Evolutionary conservation across 1,284 basidiomycete genomes (phyloP).

Genomic region (Fomitopsis palustris): DNA sequence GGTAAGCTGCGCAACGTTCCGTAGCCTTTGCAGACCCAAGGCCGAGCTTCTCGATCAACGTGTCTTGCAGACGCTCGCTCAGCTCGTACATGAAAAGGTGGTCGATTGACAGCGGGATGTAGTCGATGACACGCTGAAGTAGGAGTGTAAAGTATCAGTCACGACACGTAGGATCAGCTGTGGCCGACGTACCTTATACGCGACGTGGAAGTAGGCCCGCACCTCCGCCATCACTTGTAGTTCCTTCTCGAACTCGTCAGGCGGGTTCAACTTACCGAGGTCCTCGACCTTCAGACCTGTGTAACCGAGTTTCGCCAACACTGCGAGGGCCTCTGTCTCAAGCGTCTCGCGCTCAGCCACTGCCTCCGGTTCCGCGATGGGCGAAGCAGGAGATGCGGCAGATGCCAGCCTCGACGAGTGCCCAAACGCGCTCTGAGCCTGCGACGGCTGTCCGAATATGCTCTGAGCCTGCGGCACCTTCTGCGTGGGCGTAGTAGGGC

Average conservation of each 20-base stretch:
- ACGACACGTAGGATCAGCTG: neutral
- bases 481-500: neutral
- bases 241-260: conserved; percentile 43
- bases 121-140: conserved; percentile 44
- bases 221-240: conserved; percentile 49
- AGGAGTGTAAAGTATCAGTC: conserved; percentile 22
- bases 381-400: neutral
- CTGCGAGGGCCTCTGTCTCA: conserved; percentile 23
- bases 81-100: conserved; percentile 38
- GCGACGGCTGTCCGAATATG: neutral
- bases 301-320: conserved; percentile 33
- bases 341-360: conserved; percentile 4
- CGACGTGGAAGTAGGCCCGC: conserved; percentile 47
- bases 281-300: conserved; percentile 30
- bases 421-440: neutral
- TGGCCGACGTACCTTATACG: conserved; percentile 37
- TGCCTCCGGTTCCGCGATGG: neutral
- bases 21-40: conserved; percentile 34
- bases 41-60: conserved; percentile 36
- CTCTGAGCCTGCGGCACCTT: neutral
- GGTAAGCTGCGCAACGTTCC: conserved; percentile 34
- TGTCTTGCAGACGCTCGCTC: conserved; percentile 30
- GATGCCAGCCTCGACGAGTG: neutral
- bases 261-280: conserved; percentile 34
- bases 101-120: conserved; percentile 44